These are phyloP conservation scores for Linnemannia elongata DNA, from an alignment of 192 early-diverging fungal species.

Conservation along the genomic window DNA sequence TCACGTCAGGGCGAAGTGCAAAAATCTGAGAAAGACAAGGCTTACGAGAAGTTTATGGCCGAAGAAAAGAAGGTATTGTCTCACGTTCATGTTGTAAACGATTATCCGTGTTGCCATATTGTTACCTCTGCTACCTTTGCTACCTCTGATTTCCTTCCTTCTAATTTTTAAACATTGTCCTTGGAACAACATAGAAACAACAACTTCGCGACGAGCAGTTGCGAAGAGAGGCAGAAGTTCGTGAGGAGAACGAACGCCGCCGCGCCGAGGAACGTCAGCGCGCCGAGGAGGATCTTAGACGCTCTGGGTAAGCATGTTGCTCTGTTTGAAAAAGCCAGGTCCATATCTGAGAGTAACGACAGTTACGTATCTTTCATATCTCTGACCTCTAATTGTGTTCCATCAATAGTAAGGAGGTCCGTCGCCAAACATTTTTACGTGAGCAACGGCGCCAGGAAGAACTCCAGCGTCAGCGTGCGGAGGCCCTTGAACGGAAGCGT, in stretches of 20 bases:
- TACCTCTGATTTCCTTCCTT: background rate
- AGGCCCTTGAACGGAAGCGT: conserved; percentile 18
- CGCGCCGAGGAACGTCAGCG: conserved; percentile 27
- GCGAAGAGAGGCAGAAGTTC: conserved; percentile 25
- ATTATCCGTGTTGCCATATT: no score
- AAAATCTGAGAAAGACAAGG: background rate
- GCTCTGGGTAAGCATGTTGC: background rate
- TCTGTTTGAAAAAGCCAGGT: background rate
- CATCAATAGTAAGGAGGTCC: conserved; percentile 22
- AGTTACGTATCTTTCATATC: no score
- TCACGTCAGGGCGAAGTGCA: conserved; percentile 9
- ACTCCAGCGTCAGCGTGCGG: conserved; percentile 19
- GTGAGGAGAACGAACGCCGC: conserved; percentile 38
- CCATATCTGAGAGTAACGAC: no score
- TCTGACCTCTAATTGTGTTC: background rate
- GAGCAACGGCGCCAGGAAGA: conserved; percentile 32
- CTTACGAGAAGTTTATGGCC: conserved; percentile 1
- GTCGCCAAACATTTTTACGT: conserved; percentile 32
- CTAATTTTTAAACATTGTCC: background rate
- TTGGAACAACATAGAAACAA: conserved; percentile 20
- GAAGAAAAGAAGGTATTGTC: conserved; percentile 24
- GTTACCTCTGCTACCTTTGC: background rate
- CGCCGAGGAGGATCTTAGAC: background rate
- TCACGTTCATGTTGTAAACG: background rate
- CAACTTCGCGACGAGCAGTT: conserved; percentile 37